Conservation (phyloP, 768 basidiomycete genomes). For the Phylloporus rhodoxanthus region DNA sequence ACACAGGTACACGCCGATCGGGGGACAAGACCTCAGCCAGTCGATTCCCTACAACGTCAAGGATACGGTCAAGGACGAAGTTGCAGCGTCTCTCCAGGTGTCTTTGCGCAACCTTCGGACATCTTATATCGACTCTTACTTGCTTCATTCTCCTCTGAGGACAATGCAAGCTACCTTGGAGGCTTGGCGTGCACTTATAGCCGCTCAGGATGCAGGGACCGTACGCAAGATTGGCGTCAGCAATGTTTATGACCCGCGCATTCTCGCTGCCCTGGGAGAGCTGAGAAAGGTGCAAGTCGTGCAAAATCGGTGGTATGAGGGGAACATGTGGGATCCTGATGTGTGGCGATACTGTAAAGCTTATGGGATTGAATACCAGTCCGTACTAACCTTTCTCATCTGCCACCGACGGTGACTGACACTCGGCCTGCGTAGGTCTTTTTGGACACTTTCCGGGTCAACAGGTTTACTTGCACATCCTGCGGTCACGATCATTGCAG, state of each 20-base stretch:
- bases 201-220: slow-evolving; percentile 59
- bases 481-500: slow-evolving; percentile 39
- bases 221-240: slow-evolving; percentile 66
- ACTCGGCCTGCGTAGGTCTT: slow-evolving; percentile 46
- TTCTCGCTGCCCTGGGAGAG: slow-evolving; percentile 48
- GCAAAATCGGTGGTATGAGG: slow-evolving; percentile 82
- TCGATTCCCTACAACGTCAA: slow-evolving; percentile 69
- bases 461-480: slow-evolving; percentile 53
- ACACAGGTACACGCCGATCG: slow-evolving; percentile 63
- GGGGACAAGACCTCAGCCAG: slow-evolving; percentile 64
- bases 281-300: slow-evolving; percentile 64
- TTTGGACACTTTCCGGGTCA: slow-evolving; percentile 84
- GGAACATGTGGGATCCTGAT: slow-evolving; percentile 66
- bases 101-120: slow-evolving; percentile 69
- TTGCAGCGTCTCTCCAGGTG: slow-evolving; percentile 51
- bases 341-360: slow-evolving; percentile 61
- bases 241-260: slow-evolving; percentile 62
- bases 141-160: slow-evolving; percentile 70
- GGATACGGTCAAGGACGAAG: slow-evolving; percentile 50
- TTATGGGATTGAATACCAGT: slow-evolving; percentile 72
- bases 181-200: slow-evolving; percentile 61
- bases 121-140: slow-evolving; percentile 69
- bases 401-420: neutral
- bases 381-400: slow-evolving; percentile 10
- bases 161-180: slow-evolving; percentile 55